Base-by-base conservation (phyloP, 495 filamentous ascomycete species). In the Tuber indicum region DNA sequence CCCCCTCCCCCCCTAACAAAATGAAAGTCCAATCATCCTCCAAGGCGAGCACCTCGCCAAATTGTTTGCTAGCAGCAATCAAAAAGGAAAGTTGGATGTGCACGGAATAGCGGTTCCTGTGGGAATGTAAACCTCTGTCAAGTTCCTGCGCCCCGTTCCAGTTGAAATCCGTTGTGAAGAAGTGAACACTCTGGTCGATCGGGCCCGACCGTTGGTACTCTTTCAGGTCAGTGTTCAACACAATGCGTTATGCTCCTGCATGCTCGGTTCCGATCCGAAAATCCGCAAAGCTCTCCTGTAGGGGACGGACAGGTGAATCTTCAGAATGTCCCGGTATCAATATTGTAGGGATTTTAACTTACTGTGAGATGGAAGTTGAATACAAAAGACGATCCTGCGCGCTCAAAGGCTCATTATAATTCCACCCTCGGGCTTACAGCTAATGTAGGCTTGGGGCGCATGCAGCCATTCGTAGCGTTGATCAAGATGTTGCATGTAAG, bases 391-490 rank as follows among this genome's bases (percentile, higher is more conserved):
- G 97, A 84, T 0, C 94, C 94, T 5, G 90, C 96, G 41, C 96
- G 90, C 86, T 99, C 96, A 84, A 98, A 99, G 72, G 96, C 94
- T 92, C 86, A n/a, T 98, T 99, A 85, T 99, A n/a, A n/a, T n/a
- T n/a, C n/a, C 96, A 58, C 82, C 86, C 84, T 99, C 94, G 85
- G 98, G 91, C 89, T 98, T 98, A 81, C 98, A 87, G 81, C 91
- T 93, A 80, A 99, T 90, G 84, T 94, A 96, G 8, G 95, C 96
- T 86, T 98, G 94, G 7, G 90, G 84, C 3, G 92, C 86, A 82
- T 95, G 92, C 70, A 99, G 87, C 96, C 96, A 99, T 81, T 94
- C 93, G 84, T 96, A 97, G 84, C 94, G 94, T 75, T 88, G 88
- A 84, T 98, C 96, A 26, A 88, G 89, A 70, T 87, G 84, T 86